Percentiles rank a stretch among this genome's conserved stretches.
These are phyloP conservation scores for Zygnema circumcarinatum DNA, from an alignment of 139 green algal species.

Conservation along the genomic window DNA sequence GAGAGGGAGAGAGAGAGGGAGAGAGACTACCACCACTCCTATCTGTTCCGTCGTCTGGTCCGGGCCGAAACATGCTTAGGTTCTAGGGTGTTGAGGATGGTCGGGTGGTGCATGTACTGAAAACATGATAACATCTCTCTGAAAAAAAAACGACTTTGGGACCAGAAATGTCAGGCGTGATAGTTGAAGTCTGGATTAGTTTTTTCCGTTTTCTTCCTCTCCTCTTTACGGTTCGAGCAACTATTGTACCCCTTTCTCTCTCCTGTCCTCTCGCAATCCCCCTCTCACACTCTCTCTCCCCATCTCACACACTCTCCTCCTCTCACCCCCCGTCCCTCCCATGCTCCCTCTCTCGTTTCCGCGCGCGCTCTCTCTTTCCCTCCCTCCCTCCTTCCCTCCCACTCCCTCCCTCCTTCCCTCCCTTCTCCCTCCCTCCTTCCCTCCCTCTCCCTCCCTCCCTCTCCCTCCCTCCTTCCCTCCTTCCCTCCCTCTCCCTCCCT, in stretches of 20 bases:
- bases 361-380: not conserved
- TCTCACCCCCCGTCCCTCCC: not conserved
- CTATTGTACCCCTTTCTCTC: not conserved
- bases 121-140: not conserved
- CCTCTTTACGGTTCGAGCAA: too few species aligned
- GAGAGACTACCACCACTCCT: not conserved
- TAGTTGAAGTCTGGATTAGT: not conserved
- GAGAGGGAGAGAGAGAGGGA: too few species aligned
- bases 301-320: not conserved
- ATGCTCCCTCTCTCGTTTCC: not conserved
- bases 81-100: too few species aligned
- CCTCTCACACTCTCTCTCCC: not conserved
- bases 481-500: not conserved
- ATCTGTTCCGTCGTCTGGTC: not conserved
- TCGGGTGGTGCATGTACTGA: not conserved
- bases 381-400: not conserved
- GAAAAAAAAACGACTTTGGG: too few species aligned
- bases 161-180: too few species aligned
- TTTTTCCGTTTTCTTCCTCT: not conserved
- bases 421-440: not conserved
- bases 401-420: not conserved
- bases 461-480: not conserved
- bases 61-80: too few species aligned
- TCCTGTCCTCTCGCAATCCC: not conserved
- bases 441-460: not conserved